Conservation (phyloP, 768 basidiomycete species). For the Termitomyces sp. region DNA sequence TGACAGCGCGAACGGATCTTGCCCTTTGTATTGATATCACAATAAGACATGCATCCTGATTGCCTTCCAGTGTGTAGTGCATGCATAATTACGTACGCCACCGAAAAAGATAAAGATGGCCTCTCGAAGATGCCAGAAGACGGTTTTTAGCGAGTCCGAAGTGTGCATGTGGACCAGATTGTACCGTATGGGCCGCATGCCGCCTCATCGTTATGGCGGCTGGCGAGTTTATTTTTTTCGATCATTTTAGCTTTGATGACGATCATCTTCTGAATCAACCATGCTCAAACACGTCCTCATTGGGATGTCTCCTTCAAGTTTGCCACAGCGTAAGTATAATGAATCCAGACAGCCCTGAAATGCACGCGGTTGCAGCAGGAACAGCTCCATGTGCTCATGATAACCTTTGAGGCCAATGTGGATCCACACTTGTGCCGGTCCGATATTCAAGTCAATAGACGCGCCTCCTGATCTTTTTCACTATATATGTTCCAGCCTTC, state of each 20-base stretch:
- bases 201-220: background rate
- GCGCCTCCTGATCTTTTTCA: constrained; percentile 3
- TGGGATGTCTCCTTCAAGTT: no score
- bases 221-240: background rate
- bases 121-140: background rate
- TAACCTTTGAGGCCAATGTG: background rate
- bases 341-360: background rate
- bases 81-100: background rate
- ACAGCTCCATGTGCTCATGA: background rate
- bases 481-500: background rate
- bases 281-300: background rate
- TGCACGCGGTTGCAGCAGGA: no score
- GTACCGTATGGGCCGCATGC: background rate
- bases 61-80: background rate
- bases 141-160: background rate
- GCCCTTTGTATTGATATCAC: background rate
- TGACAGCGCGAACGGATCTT: background rate
- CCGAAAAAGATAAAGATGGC: background rate
- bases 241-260: background rate
- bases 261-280: background rate
- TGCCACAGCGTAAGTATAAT: background rate
- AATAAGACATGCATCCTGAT: background rate
- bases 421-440: background rate
- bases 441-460: constrained; percentile 2
- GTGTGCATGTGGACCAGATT: background rate